Percentiles rank a stretch among this genome's conserved stretches.
Conservation (phyloP, 2,329 filamentous ascomycete species). For the Cordyceps farinosa region DNA sequence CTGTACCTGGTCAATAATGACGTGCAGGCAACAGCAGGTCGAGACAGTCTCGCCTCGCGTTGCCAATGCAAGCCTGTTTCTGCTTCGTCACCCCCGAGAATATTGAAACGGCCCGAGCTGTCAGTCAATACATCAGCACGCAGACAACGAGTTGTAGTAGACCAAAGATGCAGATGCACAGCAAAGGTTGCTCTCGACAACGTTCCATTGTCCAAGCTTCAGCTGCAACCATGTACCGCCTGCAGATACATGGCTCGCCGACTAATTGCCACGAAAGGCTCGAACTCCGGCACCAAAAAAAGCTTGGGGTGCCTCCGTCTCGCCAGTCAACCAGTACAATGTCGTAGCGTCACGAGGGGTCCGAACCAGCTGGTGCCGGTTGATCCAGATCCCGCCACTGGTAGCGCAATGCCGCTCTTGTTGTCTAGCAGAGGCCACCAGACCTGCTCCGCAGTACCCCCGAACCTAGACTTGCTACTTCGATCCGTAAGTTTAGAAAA, state of each 20-base stretch:
- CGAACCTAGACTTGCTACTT: slow-evolving; percentile 2
- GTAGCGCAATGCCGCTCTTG: background rate
- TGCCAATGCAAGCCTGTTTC: background rate
- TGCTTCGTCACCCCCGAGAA: background rate
- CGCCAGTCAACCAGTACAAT: slow-evolving; percentile 8
- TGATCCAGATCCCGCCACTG: slow-evolving; percentile 17
- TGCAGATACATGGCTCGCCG: background rate
- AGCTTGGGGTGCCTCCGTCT: background rate
- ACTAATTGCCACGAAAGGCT: slow-evolving; percentile 8
- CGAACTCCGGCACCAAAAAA: slow-evolving; percentile 15
- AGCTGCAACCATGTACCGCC: background rate
- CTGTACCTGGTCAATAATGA: background rate
- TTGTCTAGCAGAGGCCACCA: slow-evolving; percentile 1
- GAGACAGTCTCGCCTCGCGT: background rate
- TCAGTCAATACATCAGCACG: no score
- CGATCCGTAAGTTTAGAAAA: background rate
- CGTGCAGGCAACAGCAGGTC: background rate
- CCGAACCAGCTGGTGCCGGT: slow-evolving; percentile 6
- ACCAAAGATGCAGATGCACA: background rate
- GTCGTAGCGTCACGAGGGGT: slow-evolving; percentile 14
- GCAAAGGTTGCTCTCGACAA: background rate
- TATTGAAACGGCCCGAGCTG: background rate
- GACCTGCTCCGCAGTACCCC: slow-evolving; percentile 14
- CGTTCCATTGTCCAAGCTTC: background rate
- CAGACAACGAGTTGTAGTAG: no score